Evolutionary conservation across 371 early-diverging fungal species (phyloP).

Genomic region (Batrachochytrium dendrobatidis): DNA sequence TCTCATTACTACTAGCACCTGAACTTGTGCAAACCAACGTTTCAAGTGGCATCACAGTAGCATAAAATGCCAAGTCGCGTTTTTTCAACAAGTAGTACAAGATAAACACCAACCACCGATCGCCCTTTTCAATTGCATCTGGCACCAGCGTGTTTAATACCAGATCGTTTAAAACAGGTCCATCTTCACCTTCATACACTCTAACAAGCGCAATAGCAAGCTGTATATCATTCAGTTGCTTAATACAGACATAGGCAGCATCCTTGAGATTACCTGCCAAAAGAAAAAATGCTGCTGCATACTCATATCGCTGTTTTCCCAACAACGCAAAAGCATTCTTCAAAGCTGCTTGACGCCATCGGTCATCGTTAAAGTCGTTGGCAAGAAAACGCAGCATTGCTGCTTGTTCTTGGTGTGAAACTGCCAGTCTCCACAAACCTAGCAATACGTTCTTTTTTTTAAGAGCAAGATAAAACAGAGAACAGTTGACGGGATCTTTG

Average conservation of each 20-base stretch:
- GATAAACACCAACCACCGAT: conserved; percentile 72
- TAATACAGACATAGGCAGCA: conserved; percentile 85
- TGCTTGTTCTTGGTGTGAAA: conserved; percentile 73
- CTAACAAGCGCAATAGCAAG: conserved; percentile 85
- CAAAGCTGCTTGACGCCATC: conserved; percentile 87
- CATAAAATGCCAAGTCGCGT: conserved; percentile 54
- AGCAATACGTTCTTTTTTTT: conserved; percentile 76
- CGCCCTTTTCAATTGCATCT: conserved; percentile 40
- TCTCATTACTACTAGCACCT: not conserved
- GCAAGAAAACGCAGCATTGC: conserved; percentile 81
- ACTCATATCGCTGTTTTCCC: conserved; percentile 88
- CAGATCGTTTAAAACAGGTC: conserved; percentile 52
- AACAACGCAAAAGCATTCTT: conserved; percentile 96
- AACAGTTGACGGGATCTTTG: conserved; percentile 76
- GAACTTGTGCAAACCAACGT: not conserved
- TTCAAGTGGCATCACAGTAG: conserved; percentile 56
- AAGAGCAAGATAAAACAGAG: conserved; percentile 79
- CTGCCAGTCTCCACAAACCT: conserved; percentile 84
- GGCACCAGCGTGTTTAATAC: conserved; percentile 43
- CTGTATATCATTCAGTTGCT: conserved; percentile 82
- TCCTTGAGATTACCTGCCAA: conserved; percentile 79
- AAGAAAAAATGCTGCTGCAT: conserved; percentile 93
- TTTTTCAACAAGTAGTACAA: conserved; percentile 57
- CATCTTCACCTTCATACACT: conserved; percentile 73
- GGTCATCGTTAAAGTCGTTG: conserved; percentile 77